Evolutionary conservation across 106 monocot species (phyloP).

Genomic region (Phalaenopsis aphrodite): DNA sequence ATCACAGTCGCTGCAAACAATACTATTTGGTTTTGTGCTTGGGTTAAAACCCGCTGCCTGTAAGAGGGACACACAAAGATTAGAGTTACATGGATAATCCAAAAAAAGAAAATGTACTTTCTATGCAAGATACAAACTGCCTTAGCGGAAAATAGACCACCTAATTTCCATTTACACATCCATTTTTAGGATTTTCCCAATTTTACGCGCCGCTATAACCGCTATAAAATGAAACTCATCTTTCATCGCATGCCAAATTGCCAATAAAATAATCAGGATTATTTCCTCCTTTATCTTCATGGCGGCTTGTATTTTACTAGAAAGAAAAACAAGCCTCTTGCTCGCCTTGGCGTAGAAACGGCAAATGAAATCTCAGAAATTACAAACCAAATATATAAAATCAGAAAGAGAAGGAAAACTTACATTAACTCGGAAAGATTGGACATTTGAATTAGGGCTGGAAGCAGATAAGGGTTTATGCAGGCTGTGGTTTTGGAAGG

Average conservation of each 20-base stretch:
- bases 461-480: background rate
- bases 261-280: background rate
- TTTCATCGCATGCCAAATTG: background rate
- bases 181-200: background rate
- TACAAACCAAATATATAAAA: background rate
- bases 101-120: background rate
- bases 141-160: background rate
- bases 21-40: constrained; percentile 10
- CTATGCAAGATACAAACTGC: background rate
- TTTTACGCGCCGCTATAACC: background rate
- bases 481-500: background rate
- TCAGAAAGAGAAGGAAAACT: constrained; percentile 3
- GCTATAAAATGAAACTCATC: background rate
- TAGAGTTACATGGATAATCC: background rate
- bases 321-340: background rate
- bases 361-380: background rate
- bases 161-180: background rate
- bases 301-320: no score
- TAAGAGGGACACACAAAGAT: background rate
- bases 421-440: background rate
- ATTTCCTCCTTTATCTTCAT: no score
- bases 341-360: no score
- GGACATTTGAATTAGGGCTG: background rate
- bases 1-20: constrained; percentile 19
- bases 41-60: constrained; percentile 8